A percentile compares a stretch with the other conserved stretches of the same genome.
These are phyloP conservation scores for Taphrina wiesneri DNA, from an alignment of 1,139 yeast species.

Conservation along the genomic window DNA sequence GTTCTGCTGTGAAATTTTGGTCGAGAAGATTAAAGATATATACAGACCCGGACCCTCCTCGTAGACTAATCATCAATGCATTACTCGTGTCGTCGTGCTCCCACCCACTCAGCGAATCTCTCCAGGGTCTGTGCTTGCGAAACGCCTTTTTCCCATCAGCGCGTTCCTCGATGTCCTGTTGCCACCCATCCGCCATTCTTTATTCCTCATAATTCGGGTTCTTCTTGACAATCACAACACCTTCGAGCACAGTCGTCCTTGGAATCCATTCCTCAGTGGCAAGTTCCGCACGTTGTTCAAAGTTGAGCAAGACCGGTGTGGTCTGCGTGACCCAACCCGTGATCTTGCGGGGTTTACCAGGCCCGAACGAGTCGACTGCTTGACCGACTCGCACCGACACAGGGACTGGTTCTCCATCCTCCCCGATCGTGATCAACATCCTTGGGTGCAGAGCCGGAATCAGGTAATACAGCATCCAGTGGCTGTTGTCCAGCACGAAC, in stretches of 20 bases:
- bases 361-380: slow-evolving; percentile 98
- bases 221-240: slow-evolving; percentile 87
- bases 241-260: slow-evolving; percentile 80
- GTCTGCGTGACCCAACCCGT: slow-evolving; percentile 99
- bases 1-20: not conserved
- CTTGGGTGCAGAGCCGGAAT: slow-evolving; percentile 91
- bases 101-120: not conserved
- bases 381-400: slow-evolving; percentile 98
- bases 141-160: not conserved
- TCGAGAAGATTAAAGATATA: not conserved
- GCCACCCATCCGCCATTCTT: no score
- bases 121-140: not conserved
- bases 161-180: no score
- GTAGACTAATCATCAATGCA: not conserved
- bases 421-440: slow-evolving; percentile 89
- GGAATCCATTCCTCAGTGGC: slow-evolving; percentile 93
- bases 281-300: slow-evolving; percentile 95
- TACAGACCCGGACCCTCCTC: not conserved
- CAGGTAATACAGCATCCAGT: slow-evolving; percentile 78
- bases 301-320: slow-evolving; percentile 89
- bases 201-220: slow-evolving; percentile 76
- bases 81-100: not conserved
- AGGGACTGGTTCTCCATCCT: slow-evolving; percentile 80
- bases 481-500: slow-evolving; percentile 58
- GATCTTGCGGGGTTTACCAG: slow-evolving; percentile 97